Evolutionary conservation across 805 yeast species (phyloP), one percentile per base, ranked within the genome.

Genomic region (Saccharomycopsis sp.): DNA sequence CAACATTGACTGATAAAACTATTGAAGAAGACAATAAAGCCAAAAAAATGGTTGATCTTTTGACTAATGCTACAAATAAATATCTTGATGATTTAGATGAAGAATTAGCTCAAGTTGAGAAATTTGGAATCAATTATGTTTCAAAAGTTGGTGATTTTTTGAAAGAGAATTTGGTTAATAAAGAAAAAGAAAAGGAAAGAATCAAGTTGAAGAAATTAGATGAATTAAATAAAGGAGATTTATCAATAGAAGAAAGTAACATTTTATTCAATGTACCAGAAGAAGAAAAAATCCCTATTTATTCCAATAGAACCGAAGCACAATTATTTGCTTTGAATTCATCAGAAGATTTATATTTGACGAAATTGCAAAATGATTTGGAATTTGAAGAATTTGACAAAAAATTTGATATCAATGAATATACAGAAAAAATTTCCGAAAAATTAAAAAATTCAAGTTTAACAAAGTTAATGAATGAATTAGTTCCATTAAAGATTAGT

Each of bases 31-130:
- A 20, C 13, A n/a, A 21, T 15, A 14, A 41, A 33, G 8, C 23
- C 53, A 36, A 49, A 61, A 25, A 48, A 52, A 21, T 52, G 57
- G 51, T 64, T 31, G 43, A 47, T n/a, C 53, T 52, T 29, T 49
- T 52, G 46, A 59, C 55, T 48, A 52, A 45, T 31, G 58, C 34
- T 42, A 77, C 87, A 5, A 85, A 81, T 49, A 68, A 67, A 34
- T 74, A 71, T 38, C 63, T 87, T 37, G 88, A 84, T 47, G 70
- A 73, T 5, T 66, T 88, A 45, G 96, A 87, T 56, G 61, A 72
- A 48, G 79, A 76, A 49, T 64, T 88, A 34, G 95, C 83, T 50
- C 65, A 66, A 39, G 76, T 85, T 5, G 96, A 88, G 55, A 71
- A 69, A 38, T 59, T 68, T 25, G 88, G 94, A 0, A 72, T 79